Base-by-base conservation (phyloP, 1,284 basidiomycete species). In the Microbotryum violaceum region DNA sequence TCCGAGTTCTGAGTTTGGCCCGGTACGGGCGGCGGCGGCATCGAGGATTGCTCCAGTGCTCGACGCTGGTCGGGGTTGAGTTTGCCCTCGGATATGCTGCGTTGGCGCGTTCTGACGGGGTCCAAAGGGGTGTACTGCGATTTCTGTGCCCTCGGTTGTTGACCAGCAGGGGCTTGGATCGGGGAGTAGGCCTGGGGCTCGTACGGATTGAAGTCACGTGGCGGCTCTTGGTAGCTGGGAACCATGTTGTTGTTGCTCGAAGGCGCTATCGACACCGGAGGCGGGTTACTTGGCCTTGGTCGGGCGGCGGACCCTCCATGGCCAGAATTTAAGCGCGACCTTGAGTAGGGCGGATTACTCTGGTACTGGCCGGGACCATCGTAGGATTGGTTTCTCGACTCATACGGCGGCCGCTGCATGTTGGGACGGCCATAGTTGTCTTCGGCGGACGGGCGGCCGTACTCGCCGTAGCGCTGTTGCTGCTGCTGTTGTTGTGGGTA, bases 201-300 rank as follows among this genome's bases (percentile, higher is more conserved):
- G 23, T 47, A 50, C n/a, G 66, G 66, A 31, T 67, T 55, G 25
- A 65, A 67, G 54, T 67, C 66, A 16, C 54, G 60, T 6, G 60
- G 60, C 1, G 54, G 49, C 25, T 53, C 51, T 27, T 53, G 27
- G 20, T 25, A 33, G 7, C 33, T 46, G 49, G n/a, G 23, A 23
- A 25, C 12, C 9, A 23, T 29, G 20, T 14, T 6, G 29, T 20
- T 49, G 46, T n/a, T 23, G 47, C 8, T 51, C 56, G 23, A 25
- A 10, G 33, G 33, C 25, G 6, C 49, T 48, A 33, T 33, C 45
- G 46, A 33, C 12, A 46, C 16, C 2, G 27, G 55, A 14, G n/a
- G 23, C 9, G 55, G 23, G 10, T n/a, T 18, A 23, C 18, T 44
- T 4, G 55, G n/a, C 8, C n/a, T 9, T 9, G n/a, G 12, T 20